Conservation (phyloP, 768 basidiomycete species). For the Neoboletus magnificus region DNA sequence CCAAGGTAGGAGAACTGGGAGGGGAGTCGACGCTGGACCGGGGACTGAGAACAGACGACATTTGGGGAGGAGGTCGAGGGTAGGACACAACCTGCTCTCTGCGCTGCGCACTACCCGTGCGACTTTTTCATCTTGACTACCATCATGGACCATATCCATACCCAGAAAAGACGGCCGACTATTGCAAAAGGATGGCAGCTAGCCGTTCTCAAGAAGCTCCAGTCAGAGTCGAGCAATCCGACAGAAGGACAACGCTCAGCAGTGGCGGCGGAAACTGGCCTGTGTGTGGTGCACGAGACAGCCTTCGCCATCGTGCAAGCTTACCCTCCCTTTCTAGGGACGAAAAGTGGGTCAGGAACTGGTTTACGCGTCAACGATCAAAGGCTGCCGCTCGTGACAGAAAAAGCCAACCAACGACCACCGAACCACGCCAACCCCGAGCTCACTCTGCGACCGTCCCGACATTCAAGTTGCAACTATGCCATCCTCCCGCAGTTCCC, state of each 20-base stretch:
- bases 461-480: slow-evolving; percentile 16
- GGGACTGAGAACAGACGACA: background rate
- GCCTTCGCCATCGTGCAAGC: slow-evolving; percentile 1
- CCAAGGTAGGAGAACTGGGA: background rate
- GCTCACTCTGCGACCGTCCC: background rate
- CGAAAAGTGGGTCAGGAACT: slow-evolving; percentile 28
- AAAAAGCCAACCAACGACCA: background rate
- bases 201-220: slow-evolving; percentile 26
- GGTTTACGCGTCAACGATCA: slow-evolving; percentile 30
- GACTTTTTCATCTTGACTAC: slow-evolving; percentile 10
- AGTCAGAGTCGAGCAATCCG: slow-evolving; percentile 20
- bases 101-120: slow-evolving; percentile 8
- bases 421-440: background rate
- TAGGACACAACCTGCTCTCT: background rate
- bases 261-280: slow-evolving; percentile 26
- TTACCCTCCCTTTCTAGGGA: slow-evolving; percentile 18
- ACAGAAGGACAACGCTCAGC: slow-evolving; percentile 20
- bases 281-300: slow-evolving; percentile 24
- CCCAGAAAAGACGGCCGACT: slow-evolving; percentile 8
- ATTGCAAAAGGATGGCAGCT: slow-evolving; percentile 31
- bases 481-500: background rate
- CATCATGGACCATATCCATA: background rate
- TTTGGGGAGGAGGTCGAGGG: slow-evolving; percentile 4
- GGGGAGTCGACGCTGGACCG: slow-evolving; percentile 13
- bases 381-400: slow-evolving; percentile 13